These are phyloP conservation scores for Sonneratia alba DNA, from an alignment of 345 rosid genomes.

Conservation along the genomic window DNA sequence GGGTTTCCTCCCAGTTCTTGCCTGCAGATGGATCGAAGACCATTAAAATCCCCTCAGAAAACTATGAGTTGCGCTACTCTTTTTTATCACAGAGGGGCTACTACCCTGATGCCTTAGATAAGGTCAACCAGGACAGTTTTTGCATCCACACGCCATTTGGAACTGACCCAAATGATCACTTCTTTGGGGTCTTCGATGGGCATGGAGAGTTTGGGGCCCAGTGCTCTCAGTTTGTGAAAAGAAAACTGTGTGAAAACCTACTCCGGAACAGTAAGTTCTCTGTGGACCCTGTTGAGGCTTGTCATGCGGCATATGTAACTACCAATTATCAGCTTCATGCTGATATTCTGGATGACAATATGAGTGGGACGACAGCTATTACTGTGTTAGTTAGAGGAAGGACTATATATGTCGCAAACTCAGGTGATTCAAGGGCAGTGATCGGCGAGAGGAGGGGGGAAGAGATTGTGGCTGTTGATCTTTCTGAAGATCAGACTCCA, in stretches of 20 bases:
- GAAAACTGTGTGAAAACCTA: conserved; percentile 75
- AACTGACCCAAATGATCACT: conserved; percentile 50
- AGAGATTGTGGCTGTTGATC: conserved; percentile 77
- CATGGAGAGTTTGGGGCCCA: conserved; percentile 91
- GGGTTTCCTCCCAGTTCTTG: conserved; percentile 90
- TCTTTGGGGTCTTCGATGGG: conserved; percentile 96
- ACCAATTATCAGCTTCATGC: conserved; percentile 73
- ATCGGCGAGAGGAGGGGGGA: conserved; percentile 67
- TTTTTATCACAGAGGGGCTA: conserved; percentile 86
- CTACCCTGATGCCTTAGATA: conserved; percentile 90
- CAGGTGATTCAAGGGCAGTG: conserved; percentile 93
- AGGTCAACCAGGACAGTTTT: conserved; percentile 95
- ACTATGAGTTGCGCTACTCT: conserved; percentile 65
- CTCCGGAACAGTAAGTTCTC: conserved; percentile 50
- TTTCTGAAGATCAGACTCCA: conserved; percentile 90
- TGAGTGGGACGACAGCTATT: conserved; percentile 95
- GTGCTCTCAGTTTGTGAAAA: conserved; percentile 84
- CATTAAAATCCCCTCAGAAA: conserved; percentile 46
- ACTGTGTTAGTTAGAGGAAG: conserved; percentile 84
- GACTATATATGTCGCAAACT: conserved; percentile 67
- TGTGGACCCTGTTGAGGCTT: conserved; percentile 68
- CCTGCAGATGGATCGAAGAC: conserved; percentile 80
- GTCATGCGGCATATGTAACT: conserved; percentile 48
- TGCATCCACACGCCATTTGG: conserved; percentile 93
- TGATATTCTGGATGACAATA: conserved; percentile 70